A percentile compares a stretch with the other conserved stretches of the same genome.
phyloP scores from a whole-genome alignment of 352 stramenopile genomes.

The Phytophthora cactorum region DNA sequence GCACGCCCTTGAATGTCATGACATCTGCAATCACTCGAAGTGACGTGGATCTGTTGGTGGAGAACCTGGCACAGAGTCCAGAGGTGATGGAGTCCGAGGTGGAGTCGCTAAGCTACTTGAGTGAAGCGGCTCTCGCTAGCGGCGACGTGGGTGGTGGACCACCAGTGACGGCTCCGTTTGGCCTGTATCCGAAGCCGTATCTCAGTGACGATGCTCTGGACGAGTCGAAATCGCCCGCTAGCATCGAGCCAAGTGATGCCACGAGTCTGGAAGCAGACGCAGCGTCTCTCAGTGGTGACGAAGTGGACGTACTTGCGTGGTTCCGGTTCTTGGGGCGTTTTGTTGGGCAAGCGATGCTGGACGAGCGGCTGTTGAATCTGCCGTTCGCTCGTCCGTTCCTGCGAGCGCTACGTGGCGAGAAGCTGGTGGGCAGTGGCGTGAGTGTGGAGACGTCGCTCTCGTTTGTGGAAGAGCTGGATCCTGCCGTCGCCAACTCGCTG shows the following conservation, averaged over 20 bases:
- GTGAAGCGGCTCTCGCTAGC: conserved; percentile 41
- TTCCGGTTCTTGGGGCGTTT: conserved; percentile 81
- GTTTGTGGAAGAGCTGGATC: conserved; percentile 74
- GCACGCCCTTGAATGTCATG: conserved; percentile 65
- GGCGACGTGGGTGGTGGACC: conserved; percentile 35
- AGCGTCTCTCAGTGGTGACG: conserved; percentile 20
- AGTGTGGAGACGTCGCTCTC: conserved; percentile 55
- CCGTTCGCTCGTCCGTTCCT: conserved; percentile 81
- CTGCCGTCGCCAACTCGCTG: conserved; percentile 70
- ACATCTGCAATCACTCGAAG: conserved; percentile 45
- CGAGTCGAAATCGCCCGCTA: conserved; percentile 12
- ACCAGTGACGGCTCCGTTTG: conserved; percentile 57
- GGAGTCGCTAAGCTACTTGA: conserved; percentile 64
- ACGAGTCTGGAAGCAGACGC: conserved; percentile 24
- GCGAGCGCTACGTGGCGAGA: conserved; percentile 60
- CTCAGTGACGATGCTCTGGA: conserved; percentile 10
- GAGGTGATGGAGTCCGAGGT: conserved; percentile 75
- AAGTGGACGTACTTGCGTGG: conserved; percentile 49
- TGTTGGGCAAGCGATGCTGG: conserved; percentile 77
- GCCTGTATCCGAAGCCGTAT: conserved; percentile 60
- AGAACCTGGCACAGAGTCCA: conserved; percentile 47
- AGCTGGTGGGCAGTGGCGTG: conserved; percentile 50
- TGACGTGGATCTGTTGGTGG: conserved; percentile 60
- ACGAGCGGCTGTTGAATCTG: conserved; percentile 85
- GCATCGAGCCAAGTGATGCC: conserved; percentile 8